These are phyloP conservation scores for Echeveria elegans DNA, from an alignment of 164 flowering plant species.

Conservation along the genomic window DNA sequence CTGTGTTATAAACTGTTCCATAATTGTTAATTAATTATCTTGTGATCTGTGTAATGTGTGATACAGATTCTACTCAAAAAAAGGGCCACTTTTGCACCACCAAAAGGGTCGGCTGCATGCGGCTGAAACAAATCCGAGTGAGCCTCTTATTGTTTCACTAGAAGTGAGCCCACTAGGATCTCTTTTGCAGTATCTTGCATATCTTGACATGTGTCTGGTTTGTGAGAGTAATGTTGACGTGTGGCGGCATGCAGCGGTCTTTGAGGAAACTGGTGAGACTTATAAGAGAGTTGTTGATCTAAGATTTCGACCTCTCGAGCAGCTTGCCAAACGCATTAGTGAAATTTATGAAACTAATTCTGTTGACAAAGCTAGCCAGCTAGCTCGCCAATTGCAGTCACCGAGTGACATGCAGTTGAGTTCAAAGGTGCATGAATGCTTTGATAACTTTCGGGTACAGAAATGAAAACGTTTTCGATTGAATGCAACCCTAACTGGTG, in stretches of 20 bases:
- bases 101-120: conserved; percentile 97
- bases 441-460: conserved; percentile 63
- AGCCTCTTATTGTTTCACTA: conserved; percentile 66
- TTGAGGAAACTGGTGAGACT: conserved; percentile 93
- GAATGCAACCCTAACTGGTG: too few relatives aligned
- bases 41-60: neutral
- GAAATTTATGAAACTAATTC: conserved; percentile 47
- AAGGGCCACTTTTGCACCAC: conserved; percentile 78
- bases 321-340: conserved; percentile 44
- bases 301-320: conserved; percentile 76
- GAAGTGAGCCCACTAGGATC: conserved; percentile 65
- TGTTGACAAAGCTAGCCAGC: conserved; percentile 29
- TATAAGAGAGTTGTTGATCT: conserved; percentile 67
- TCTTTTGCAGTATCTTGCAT: conserved; percentile 75
- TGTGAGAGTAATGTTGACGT: conserved; percentile 78
- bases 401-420: conserved; percentile 31
- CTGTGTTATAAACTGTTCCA: neutral
- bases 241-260: conserved; percentile 96
- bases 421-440: conserved; percentile 33
- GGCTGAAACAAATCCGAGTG: conserved; percentile 90
- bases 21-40: conserved; percentile 4
- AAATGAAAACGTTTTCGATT: too few relatives aligned
- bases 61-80: conserved; percentile 74
- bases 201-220: conserved; percentile 84
- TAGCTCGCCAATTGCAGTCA: conserved; percentile 49